Conservation (phyloP, 2,329 filamentous ascomycete species). For the Aureobasidium sp. region DNA sequence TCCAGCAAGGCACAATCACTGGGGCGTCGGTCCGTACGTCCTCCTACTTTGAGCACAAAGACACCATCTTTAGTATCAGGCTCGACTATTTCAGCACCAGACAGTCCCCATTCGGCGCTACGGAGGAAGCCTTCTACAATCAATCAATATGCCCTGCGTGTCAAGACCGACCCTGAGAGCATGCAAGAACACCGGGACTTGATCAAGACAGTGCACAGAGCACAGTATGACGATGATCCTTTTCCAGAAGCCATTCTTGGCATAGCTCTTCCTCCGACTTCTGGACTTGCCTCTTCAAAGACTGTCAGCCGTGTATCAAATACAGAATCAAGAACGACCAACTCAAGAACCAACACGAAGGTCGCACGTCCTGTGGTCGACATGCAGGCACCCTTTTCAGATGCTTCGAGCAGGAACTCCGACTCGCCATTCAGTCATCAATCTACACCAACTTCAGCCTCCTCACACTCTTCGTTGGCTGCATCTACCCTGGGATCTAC, state of each 20-base stretch:
- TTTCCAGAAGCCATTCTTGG: constrained; percentile 10
- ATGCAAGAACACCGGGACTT: constrained; percentile 17
- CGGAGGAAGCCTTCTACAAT: constrained; percentile 37
- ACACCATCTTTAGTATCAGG: constrained; percentile 42
- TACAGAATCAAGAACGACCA: not conserved
- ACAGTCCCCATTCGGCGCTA: constrained; percentile 36
- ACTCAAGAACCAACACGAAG: not conserved
- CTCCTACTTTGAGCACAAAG: constrained; percentile 22
- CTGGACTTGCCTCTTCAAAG: not conserved
- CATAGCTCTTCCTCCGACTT: constrained; percentile 8
- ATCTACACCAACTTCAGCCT: constrained; percentile 70
- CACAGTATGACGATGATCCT: constrained; percentile 1
- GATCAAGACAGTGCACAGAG: not conserved
- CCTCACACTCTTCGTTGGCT: constrained; percentile 62
- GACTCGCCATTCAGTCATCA: constrained; percentile 70
- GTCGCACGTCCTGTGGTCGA: not conserved
- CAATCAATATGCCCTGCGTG: constrained; percentile 25
- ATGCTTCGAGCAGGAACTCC: constrained; percentile 61
- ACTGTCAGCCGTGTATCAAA: not conserved
- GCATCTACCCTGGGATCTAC: constrained; percentile 7
- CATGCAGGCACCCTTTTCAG: not conserved
- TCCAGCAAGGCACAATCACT: not conserved
- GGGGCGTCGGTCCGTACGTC: not conserved
- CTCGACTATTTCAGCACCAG: constrained; percentile 37
- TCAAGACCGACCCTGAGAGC: constrained; percentile 6